Conservation (phyloP, 805 yeast species). For the Hagleromyces aurorensis region DNA sequence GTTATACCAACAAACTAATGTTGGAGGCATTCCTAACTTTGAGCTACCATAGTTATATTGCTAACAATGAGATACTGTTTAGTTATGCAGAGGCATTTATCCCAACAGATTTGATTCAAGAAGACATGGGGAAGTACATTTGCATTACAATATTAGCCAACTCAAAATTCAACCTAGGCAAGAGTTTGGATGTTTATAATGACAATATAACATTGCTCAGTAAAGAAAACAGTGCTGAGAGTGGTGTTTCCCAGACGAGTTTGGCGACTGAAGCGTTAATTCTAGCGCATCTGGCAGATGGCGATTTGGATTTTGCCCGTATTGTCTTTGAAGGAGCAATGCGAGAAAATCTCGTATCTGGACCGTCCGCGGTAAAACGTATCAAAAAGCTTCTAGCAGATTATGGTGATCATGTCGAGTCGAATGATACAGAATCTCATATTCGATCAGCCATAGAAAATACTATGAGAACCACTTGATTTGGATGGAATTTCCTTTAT, state of each 20-base stretch:
- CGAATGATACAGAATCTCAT: constrained; percentile 30
- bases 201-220: constrained; percentile 36
- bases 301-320: constrained; percentile 48
- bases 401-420: constrained; percentile 45
- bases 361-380: constrained; percentile 35
- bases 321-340: constrained; percentile 42
- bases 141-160: constrained; percentile 38
- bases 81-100: constrained; percentile 35
- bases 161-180: constrained; percentile 33
- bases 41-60: constrained; percentile 34
- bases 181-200: constrained; percentile 39
- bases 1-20: constrained; percentile 36
- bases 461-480: too few species aligned
- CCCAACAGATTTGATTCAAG: constrained; percentile 20
- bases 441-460: constrained; percentile 5
- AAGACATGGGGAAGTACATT: constrained; percentile 29
- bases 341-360: constrained; percentile 31
- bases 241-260: constrained; percentile 35
- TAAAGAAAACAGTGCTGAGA: constrained; percentile 23
- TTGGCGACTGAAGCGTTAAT: constrained; percentile 41
- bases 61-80: constrained; percentile 25
- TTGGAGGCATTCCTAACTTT: constrained; percentile 35
- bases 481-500: too few species aligned
- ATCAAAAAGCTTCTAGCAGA: constrained; percentile 38
- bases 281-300: constrained; percentile 35